These are phyloP conservation scores for Cudoniella acicularis DNA, from an alignment of 495 filamentous ascomycete genomes.

Conservation along the genomic window DNA sequence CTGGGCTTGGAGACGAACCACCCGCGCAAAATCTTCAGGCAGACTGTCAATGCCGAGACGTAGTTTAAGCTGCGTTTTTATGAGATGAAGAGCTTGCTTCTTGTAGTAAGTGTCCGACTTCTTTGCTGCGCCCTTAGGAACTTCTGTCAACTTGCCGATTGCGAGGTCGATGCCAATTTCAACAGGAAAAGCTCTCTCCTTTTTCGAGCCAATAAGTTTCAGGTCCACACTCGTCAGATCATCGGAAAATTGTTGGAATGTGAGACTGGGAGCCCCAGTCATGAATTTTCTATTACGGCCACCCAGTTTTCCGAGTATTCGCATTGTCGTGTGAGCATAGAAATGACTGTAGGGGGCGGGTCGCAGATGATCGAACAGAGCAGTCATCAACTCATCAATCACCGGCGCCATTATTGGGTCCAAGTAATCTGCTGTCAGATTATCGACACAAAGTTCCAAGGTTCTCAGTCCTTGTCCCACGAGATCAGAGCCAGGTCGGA, in stretches of 20 bases:
- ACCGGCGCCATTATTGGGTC: conserved; percentile 99
- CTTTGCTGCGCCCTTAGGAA: conserved; percentile 61
- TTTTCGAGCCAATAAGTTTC: conserved; percentile 79
- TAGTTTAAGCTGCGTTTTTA: conserved; percentile 84
- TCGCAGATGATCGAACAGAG: conserved; percentile 88
- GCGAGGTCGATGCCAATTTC: conserved; percentile 84
- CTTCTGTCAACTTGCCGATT: conserved; percentile 78
- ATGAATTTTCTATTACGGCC: conserved; percentile 94
- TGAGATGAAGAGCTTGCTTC: conserved; percentile 81
- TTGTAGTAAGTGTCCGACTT: conserved; percentile 85
- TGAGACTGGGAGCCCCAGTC: conserved; percentile 76
- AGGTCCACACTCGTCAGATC: conserved; percentile 83
- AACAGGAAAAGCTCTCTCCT: conserved; percentile 82
- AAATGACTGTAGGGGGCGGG: conserved; percentile 94
- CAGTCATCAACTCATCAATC: conserved; percentile 97
- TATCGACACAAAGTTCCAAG: conserved; percentile 95
- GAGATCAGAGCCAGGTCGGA: conserved; percentile 86
- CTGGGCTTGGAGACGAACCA: conserved; percentile 83
- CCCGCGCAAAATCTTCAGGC: conserved; percentile 80
- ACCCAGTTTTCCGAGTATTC: conserved; percentile 96
- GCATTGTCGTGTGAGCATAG: conserved; percentile 94
- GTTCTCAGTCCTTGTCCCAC: conserved; percentile 93
- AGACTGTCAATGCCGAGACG: conserved; percentile 82
- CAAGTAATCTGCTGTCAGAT: conserved; percentile 94
- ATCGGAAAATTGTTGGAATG: conserved; percentile 80